Evolutionary conservation across 2,329 filamentous ascomycete species (phyloP), one percentile per base, ranked within the genome.

Genomic region (Fusarium nematophilum): DNA sequence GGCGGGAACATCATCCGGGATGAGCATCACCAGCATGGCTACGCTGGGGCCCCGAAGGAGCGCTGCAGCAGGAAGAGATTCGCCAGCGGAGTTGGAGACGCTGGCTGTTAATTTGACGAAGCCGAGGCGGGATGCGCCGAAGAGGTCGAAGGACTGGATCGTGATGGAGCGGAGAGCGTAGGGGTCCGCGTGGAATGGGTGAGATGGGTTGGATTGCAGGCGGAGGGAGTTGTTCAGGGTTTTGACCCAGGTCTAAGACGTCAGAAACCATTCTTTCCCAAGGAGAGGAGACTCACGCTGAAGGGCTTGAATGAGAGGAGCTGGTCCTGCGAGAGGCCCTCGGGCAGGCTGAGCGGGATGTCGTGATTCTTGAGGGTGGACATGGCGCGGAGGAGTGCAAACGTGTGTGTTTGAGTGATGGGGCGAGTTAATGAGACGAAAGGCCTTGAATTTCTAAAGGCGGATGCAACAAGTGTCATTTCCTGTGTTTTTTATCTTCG

Each of bases 11-110:
- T 86, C 83, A 42, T 85, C 80, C 0, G 84, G 84, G 7, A 83
- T 64, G 7, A 86, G 77, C 66, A 85, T 78, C 23, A 86, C 78
- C 8, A 88, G 78, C 80, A 88, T 84, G 18, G 79, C 85, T 36
- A 88, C 85, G 66, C 80, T 83, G n/a, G 84, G 80, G 0, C 86
- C 86, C 30, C 86, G 81, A 3, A 89, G 76, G 55, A 89, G 83
- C 0, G 85, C 76, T 2, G 76, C 75, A 5, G 83, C 84, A 0
- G 86, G 84, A 0, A 89, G 76, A 1, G 64, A 70, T 60, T 85
- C 81, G 49, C 79, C 80, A 0, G 73, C 73, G 1, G 60, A 52
- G 63, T 85, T 87, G 54, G 73, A 71, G 2, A 88, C 75, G 2
- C 72, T 64, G 6, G 84, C 80, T 3, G 72, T 73, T 30, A 87